Evolutionary conservation across 805 yeast genomes (phyloP).

Genomic region (Cyberlindnera lachancei): DNA sequence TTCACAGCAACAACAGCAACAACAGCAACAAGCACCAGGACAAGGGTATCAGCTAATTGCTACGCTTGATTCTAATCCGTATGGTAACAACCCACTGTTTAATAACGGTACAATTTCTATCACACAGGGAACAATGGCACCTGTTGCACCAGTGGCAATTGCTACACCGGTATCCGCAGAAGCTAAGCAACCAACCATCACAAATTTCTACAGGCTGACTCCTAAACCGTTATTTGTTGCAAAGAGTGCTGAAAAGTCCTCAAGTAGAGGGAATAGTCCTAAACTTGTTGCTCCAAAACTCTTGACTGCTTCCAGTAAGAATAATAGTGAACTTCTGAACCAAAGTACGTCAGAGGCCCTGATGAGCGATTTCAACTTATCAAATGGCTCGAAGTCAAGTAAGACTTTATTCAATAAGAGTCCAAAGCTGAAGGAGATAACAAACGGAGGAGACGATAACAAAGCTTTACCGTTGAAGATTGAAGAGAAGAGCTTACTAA

Average conservation of each 20-base stretch:
- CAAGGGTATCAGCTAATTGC: slow-evolving; percentile 21
- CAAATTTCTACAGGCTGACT: slow-evolving; percentile 53
- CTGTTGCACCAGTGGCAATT: slow-evolving; percentile 38
- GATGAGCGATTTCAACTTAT: slow-evolving; percentile 28
- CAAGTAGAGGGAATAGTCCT: slow-evolving; percentile 1
- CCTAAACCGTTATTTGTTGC: slow-evolving; percentile 52
- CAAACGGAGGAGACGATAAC: slow-evolving; percentile 2
- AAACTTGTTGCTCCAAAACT: slow-evolving; percentile 1
- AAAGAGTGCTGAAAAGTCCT: slow-evolving; percentile 1
- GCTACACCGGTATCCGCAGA: slow-evolving; percentile 41
- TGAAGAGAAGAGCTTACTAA: slow-evolving; percentile 3
- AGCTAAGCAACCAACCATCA: slow-evolving; percentile 54
- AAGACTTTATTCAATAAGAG: slow-evolving; percentile 6
- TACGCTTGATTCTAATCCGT: slow-evolving; percentile 52
- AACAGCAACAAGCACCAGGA: slow-evolving; percentile 9
- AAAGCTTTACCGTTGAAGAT: not conserved
- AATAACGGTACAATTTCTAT: slow-evolving; percentile 28
- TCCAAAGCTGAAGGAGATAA: not conserved
- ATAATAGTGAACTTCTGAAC: slow-evolving; percentile 28
- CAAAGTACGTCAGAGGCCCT: slow-evolving; percentile 59
- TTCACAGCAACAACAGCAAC: slow-evolving; percentile 13
- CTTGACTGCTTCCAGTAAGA: not conserved
- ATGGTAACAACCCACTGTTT: slow-evolving; percentile 72
- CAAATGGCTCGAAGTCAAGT: slow-evolving; percentile 3
- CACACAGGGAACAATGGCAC: slow-evolving; percentile 26